Base-by-base conservation (phyloP, 495 filamentous ascomycete species). In the Penicillium chermesinum region DNA sequence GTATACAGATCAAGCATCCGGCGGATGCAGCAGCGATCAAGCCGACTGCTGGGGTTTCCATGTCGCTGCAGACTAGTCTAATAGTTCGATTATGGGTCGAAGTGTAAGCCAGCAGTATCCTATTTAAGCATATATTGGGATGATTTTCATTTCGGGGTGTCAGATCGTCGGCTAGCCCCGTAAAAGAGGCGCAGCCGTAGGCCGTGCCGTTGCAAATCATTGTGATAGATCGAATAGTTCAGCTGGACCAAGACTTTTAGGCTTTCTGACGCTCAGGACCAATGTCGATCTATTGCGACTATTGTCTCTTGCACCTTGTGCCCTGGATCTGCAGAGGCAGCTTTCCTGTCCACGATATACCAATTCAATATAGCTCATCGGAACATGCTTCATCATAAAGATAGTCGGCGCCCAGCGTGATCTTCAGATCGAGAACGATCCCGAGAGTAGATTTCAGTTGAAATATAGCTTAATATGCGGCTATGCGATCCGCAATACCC, bases 401-500 rank as follows among this genome's bases (percentile, higher is more conserved):
- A n/a, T n/a, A n/a, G n/a, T n/a, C n/a, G n/a, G n/a, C n/a, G n/a
- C n/a, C n/a, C n/a, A n/a, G n/a, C n/a, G n/a, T n/a, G n/a, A n/a
- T n/a, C n/a, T n/a, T n/a, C n/a, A n/a, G n/a, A n/a, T n/a, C n/a
- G n/a, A n/a, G n/a, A n/a, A n/a, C n/a, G n/a, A n/a, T n/a, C n/a
- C n/a, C n/a, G n/a, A n/a, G n/a, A n/a, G n/a, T n/a, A n/a, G n/a
- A n/a, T n/a, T n/a, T n/a, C n/a, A n/a, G n/a, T n/a, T n/a, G n/a
- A n/a, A n/a, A n/a, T n/a, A n/a, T n/a, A n/a, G n/a, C n/a, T n/a
- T n/a, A n/a, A n/a, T n/a, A n/a, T n/a, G n/a, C n/a, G n/a, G n/a
- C n/a, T n/a, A n/a, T n/a, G n/a, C n/a, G n/a, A 50, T 76, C 66
- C 45, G 88, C 86, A 25, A 95, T 80, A 14, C 81, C 80, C 48